These are phyloP conservation scores for Cicer bijugum DNA, from an alignment of 306 rosid genomes.

Conservation along the genomic window DNA sequence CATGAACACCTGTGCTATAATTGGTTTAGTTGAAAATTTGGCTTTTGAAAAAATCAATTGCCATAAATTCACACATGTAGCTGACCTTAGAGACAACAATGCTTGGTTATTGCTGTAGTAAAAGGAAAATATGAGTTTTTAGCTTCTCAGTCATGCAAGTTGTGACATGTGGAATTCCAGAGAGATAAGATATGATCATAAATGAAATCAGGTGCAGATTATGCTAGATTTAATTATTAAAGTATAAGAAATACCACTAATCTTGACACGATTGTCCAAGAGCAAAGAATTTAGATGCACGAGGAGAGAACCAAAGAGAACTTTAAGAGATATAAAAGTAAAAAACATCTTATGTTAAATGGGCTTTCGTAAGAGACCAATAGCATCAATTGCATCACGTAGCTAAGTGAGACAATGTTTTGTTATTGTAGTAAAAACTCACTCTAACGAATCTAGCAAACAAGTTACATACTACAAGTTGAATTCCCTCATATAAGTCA, in stretches of 20 bases:
- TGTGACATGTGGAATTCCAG: neutral
- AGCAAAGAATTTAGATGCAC: neutral
- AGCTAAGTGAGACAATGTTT: neutral
- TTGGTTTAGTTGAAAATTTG: constrained; percentile 1
- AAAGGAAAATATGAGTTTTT: neutral
- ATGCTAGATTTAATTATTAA: neutral
- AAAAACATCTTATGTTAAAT: neutral
- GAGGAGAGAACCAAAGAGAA: constrained; percentile 4
- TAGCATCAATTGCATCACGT: constrained; percentile 12
- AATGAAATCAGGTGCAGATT: neutral
- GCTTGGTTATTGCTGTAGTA: neutral
- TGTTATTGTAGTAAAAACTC: neutral
- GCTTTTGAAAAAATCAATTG: neutral
- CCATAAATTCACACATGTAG: constrained; percentile 12
- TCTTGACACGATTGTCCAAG: neutral
- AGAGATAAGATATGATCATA: neutral
- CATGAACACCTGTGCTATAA: neutral
- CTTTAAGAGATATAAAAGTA: neutral
- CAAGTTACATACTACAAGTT: neutral
- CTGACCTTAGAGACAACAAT: constrained; percentile 7
- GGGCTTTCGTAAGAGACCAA: neutral
- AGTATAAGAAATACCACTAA: neutral
- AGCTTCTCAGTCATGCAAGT: neutral
- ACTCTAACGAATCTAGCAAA: neutral
- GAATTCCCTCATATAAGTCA: too few species aligned